phyloP scores from a whole-genome alignment of 2,329 filamentous ascomycete species.

The Cryphonectria nitschkei region DNA sequence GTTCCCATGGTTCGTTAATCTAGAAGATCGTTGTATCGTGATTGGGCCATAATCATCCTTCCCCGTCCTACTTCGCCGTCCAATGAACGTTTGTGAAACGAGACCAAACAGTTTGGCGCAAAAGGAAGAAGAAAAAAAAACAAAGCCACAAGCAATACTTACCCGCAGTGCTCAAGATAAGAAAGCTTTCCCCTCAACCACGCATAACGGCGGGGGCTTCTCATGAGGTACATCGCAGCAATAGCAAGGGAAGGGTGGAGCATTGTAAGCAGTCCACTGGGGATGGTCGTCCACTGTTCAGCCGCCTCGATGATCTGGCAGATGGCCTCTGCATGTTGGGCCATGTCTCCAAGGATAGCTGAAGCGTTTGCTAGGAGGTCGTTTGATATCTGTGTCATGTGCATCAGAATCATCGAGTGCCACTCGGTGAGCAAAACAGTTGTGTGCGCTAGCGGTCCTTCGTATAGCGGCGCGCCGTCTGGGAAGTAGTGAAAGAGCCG shows the following conservation, averaged over 20 bases:
- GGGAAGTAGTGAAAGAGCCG: conserved; percentile 67
- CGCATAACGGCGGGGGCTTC: conserved; percentile 70
- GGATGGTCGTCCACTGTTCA: conserved; percentile 70
- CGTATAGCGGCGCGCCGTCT: conserved; percentile 56
- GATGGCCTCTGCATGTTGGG: conserved; percentile 66
- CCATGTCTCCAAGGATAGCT: conserved; percentile 60
- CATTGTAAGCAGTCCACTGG: conserved; percentile 71
- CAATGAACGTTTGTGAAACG: background rate
- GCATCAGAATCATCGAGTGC: conserved; percentile 79
- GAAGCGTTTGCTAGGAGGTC: conserved; percentile 54
- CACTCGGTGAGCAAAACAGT: conserved; percentile 79
- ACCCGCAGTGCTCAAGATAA: conserved; percentile 78
- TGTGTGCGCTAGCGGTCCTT: conserved; percentile 70
- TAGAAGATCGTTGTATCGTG: background rate
- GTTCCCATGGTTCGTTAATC: background rate
- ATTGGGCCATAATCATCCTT: background rate
- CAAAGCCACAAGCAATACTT: conserved; percentile 42
- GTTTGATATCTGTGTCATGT: conserved; percentile 71
- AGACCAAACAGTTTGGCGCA: background rate
- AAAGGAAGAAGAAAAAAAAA: background rate
- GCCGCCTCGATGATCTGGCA: conserved; percentile 82
- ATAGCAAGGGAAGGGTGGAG: conserved; percentile 79
- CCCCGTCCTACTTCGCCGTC: too few relatives aligned
- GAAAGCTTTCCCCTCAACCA: conserved; percentile 85
- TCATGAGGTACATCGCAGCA: conserved; percentile 77